Conservation (phyloP, 129 eudicot species). For the Tagetes erecta region DNA sequence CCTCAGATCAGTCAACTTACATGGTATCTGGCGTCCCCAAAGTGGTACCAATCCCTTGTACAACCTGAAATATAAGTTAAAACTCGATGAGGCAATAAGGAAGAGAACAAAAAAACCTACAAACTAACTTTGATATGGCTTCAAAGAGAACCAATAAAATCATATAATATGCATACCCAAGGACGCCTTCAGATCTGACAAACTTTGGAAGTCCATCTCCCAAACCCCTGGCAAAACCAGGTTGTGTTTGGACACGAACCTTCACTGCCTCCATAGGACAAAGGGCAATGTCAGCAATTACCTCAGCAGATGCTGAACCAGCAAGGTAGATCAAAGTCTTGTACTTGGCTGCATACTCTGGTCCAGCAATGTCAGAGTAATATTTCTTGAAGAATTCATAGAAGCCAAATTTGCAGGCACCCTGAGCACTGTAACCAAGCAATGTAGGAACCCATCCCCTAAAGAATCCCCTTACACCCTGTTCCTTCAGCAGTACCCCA, state of each 20-base stretch:
- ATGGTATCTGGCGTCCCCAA: conserved; percentile 96
- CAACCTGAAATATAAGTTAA: conserved; percentile 39
- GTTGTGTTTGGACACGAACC: conserved; percentile 95
- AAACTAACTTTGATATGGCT: conserved; percentile 1
- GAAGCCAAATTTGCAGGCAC: conserved; percentile 92
- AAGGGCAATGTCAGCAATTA: conserved; percentile 84
- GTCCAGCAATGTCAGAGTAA: conserved; percentile 88
- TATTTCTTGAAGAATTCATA: conserved; percentile 91
- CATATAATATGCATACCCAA: conserved; percentile 52
- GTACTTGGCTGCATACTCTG: conserved; percentile 79
- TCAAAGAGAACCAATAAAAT: not conserved
- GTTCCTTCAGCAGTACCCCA: conserved; percentile 72
- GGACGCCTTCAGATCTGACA: conserved; percentile 73
- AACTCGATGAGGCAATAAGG: not conserved
- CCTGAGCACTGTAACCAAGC: conserved; percentile 91
- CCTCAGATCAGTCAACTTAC: conserved; percentile 49
- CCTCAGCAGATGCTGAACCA: conserved; percentile 89
- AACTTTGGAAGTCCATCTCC: conserved; percentile 86
- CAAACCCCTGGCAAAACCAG: conserved; percentile 92
- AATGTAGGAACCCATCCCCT: conserved; percentile 89
- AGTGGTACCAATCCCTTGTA: conserved; percentile 92
- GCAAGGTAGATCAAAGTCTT: conserved; percentile 87
- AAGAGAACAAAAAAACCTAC: not conserved
- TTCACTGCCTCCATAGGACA: conserved; percentile 91
- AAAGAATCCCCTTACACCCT: conserved; percentile 71